Evolutionary conservation across 805 yeast genomes (phyloP).

Genomic region (Wickerhamiella kurtzmanii): DNA sequence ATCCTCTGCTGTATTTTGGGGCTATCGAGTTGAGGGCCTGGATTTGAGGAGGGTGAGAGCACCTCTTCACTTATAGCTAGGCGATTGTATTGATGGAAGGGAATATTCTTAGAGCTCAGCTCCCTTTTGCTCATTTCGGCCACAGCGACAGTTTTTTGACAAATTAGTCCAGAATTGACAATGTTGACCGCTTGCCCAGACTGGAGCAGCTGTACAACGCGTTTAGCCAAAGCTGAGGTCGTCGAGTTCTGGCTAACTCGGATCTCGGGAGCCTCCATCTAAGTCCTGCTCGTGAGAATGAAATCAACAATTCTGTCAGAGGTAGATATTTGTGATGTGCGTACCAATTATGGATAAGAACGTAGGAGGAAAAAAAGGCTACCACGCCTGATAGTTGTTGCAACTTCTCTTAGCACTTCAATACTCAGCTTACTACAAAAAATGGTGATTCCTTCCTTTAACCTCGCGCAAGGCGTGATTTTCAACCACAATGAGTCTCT

Average conservation of each 20-base stretch:
- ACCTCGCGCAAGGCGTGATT: too few species aligned
- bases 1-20: not conserved
- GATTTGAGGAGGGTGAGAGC: not conserved
- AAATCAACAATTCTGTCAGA: too few species aligned
- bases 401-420: too few species aligned
- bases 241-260: not conserved
- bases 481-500: too few species aligned
- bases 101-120: not conserved
- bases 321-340: too few species aligned
- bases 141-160: not conserved
- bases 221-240: not conserved
- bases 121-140: not conserved
- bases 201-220: not conserved
- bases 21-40: not conserved
- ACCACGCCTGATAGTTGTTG: too few species aligned
- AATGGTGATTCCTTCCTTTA: too few species aligned
- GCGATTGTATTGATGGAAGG: not conserved
- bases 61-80: not conserved
- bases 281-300: too few species aligned
- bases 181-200: not conserved
- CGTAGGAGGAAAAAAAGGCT: too few species aligned
- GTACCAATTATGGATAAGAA: too few species aligned
- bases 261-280: not conserved
- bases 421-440: too few species aligned
- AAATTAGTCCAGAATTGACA: not conserved